A percentile compares a stretch with the other conserved stretches of the same genome.
phyloP scores from a whole-genome alignment of 2,329 filamentous ascomycete genomes.

The Lachnellula occidentalis region DNA sequence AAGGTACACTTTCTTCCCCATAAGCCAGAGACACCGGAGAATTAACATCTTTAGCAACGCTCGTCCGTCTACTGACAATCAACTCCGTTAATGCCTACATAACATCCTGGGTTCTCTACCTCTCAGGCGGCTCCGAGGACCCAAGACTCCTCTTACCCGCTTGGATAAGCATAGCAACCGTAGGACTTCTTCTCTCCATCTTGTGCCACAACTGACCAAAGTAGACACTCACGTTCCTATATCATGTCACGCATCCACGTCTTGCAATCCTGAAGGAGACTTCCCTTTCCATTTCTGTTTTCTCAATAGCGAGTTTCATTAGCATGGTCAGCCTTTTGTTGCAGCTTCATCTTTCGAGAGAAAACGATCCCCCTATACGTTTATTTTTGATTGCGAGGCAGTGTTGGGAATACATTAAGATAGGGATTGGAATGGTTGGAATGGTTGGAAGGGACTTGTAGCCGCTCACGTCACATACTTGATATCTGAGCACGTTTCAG shows the following conservation, averaged over 20 bases:
- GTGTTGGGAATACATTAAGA: conserved; percentile 22
- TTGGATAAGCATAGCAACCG: conserved; percentile 73
- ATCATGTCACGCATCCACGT: conserved; percentile 72
- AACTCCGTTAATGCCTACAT: conserved; percentile 70
- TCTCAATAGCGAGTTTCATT: conserved; percentile 70
- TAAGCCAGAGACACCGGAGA: not conserved
- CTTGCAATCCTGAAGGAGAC: conserved; percentile 78
- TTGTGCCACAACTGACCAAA: not conserved
- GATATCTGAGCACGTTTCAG: not conserved
- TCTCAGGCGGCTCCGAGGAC: conserved; percentile 65
- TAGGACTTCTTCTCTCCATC: conserved; percentile 33
- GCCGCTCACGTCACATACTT: not conserved
- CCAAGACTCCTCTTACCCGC: conserved; percentile 66
- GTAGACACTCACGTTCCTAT: conserved; percentile 67
- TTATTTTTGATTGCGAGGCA: conserved; percentile 22
- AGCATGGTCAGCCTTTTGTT: conserved; percentile 66
- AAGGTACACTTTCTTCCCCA: conserved; percentile 31
- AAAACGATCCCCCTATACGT: conserved; percentile 28
- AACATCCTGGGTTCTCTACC: conserved; percentile 65
- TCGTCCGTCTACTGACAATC: conserved; percentile 72
- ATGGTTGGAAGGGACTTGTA: conserved; percentile 16
- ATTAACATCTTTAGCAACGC: conserved; percentile 49
- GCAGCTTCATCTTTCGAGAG: conserved; percentile 50
- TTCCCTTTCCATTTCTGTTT: conserved; percentile 69
- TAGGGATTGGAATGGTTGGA: conserved; percentile 15